Evolutionary conservation across 2,329 filamentous ascomycete genomes (phyloP), one percentile per base, ranked within the genome.

Genomic region (Aurifilum marmelostoma): DNA sequence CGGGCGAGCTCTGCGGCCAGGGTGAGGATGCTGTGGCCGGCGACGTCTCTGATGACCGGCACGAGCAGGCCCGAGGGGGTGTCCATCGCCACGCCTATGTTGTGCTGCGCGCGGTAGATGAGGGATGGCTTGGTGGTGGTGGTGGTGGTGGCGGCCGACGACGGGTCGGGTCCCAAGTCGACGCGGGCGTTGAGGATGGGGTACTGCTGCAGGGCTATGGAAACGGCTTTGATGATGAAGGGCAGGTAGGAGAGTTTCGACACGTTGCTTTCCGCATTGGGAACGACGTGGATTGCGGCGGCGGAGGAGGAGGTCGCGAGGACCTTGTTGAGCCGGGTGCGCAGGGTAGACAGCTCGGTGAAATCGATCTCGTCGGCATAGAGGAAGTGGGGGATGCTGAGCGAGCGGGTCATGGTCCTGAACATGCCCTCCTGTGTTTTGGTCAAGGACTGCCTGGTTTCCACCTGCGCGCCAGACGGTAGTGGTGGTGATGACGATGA

Each of bases 1-100:
- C 92, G 88, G 11, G 81, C 79, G 65, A 98, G 86, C 78, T 97
- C 93, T 24, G 85, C 81, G 0, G 94, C 92, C 70, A 99, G 92
- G 62, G 90, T 88, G 50, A 91, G 80, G 74, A 99, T 91, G 76
- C 90, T 96, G 73, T 91, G 89, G 27, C 84, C 83, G 71, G 90
- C 90, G 58, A 97, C 93, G 77, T 97, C 89, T 77, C 91, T 93
- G 78, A 99, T 88, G 60, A 98, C 96, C 1, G 96, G 96, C 3
- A 99, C 96, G 11, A 99, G 82, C 0, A 99, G 88, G 2, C 96
- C 96, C 8, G 85, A 84, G 0, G 95, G 93, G 0, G 95, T 97
- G 80, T 99, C 96, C 87, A 99, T 96, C 68, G 96, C 96, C 43
- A 99, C 86, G 71, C 96, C 96, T 71, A 99, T 95, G 80, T 99